These are phyloP conservation scores for Lactuca saligna DNA, from an alignment of 129 eudicot genomes.

Conservation along the genomic window DNA sequence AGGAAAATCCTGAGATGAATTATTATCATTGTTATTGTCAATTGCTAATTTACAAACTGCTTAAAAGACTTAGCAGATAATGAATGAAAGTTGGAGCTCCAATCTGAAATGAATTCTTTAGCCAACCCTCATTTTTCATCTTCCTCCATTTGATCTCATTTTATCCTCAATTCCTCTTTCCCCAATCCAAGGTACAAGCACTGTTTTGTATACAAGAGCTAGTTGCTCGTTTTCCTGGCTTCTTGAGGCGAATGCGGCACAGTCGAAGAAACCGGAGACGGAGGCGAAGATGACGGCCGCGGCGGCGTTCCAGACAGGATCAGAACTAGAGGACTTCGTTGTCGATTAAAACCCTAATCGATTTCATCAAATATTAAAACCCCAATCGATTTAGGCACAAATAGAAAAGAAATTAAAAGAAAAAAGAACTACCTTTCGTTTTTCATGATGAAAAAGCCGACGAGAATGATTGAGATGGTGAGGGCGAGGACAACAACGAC, in stretches of 20 bases:
- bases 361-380: no score
- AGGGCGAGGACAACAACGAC: no score
- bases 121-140: conserved; percentile 54
- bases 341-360: no score
- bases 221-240: conserved; percentile 54
- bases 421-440: no score
- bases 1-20: background rate
- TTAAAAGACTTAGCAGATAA: conserved; percentile 63
- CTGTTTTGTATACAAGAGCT: conserved; percentile 49
- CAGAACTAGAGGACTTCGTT: no score
- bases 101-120: conserved; percentile 55
- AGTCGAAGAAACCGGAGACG: no score
- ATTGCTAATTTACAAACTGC: conserved; percentile 54
- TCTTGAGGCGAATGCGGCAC: conserved; percentile 21
- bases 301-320: no score
- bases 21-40: conserved; percentile 16
- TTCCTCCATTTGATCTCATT: conserved; percentile 52
- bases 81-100: conserved; percentile 71
- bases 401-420: no score
- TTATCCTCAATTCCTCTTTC: conserved; percentile 45
- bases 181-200: conserved; percentile 41
- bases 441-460: no score
- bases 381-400: no score
- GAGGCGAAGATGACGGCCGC: no score
- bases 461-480: no score